phyloP scores from a whole-genome alignment of 2,329 filamentous ascomycete genomes.

The Pseudogymnoascus sp. region DNA sequence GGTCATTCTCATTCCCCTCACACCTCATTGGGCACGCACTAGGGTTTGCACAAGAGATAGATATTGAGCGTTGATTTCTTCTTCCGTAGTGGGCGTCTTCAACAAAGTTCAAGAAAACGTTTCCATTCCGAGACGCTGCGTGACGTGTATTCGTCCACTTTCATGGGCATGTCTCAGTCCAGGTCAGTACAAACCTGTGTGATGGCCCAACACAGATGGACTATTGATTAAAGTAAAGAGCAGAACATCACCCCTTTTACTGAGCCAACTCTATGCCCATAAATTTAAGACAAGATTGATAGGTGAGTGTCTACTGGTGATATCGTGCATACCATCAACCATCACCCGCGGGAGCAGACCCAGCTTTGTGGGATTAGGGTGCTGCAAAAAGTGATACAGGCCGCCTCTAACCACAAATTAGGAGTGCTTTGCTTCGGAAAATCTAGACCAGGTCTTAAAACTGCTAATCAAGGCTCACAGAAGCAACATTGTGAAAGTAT shows the following conservation, averaged over 20 bases:
- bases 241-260: too few relatives aligned
- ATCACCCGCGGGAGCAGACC: background rate
- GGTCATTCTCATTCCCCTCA: background rate
- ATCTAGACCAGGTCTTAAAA: background rate
- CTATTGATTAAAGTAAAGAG: too few relatives aligned
- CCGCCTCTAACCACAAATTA: background rate
- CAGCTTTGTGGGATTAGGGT: background rate
- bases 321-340: background rate
- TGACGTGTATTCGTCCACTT: background rate
- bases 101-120: background rate
- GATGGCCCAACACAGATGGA: background rate
- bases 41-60: background rate
- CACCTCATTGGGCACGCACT: background rate
- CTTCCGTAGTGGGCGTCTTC: background rate
- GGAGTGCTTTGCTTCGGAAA: background rate
- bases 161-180: background rate
- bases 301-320: background rate
- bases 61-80: background rate
- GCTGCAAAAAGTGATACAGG: background rate
- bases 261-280: too few relatives aligned
- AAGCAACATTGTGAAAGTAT: background rate
- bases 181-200: background rate
- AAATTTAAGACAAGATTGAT: too few relatives aligned
- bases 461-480: background rate
- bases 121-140: background rate